These are phyloP conservation scores for Clitocybe nebularis DNA, from an alignment of 1,284 basidiomycete species.

Conservation along the genomic window DNA sequence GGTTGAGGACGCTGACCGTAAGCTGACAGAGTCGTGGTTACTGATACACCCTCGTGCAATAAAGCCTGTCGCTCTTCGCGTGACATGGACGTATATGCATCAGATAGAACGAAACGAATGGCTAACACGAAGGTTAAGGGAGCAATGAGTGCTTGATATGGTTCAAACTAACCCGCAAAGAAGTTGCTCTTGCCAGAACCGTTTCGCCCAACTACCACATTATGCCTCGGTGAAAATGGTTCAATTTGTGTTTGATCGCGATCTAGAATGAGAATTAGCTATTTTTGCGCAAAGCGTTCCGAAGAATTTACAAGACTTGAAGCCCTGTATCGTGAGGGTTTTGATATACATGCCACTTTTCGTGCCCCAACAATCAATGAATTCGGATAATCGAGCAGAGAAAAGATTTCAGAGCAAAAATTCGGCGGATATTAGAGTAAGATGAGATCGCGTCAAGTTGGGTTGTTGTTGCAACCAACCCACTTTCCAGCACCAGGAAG, in stretches of 20 bases:
- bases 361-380: neutral
- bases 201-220: conserved; percentile 93
- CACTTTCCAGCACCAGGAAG: too few relatives aligned
- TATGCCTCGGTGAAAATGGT: conserved; percentile 81
- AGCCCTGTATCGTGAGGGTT: conserved; percentile 91
- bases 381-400: too few relatives aligned
- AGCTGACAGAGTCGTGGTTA: conserved; percentile 87
- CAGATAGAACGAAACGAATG: conserved; percentile 95
- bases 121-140: conserved; percentile 40
- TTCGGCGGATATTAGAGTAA: too few relatives aligned
- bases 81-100: conserved; percentile 95
- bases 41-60: conserved; percentile 89
- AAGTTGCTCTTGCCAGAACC: conserved; percentile 97
- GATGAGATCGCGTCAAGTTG: too few relatives aligned
- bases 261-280: conserved; percentile 37
- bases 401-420: too few relatives aligned
- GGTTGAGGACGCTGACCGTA: conserved; percentile 53
- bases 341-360: conserved; percentile 83
- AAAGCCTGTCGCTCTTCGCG: conserved; percentile 91
- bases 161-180: conserved; percentile 69
- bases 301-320: conserved; percentile 81
- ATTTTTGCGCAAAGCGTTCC: neutral
- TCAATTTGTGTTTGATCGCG: conserved; percentile 81
- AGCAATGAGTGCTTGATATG: neutral
- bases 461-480: too few relatives aligned